Evolutionary conservation across 2,329 filamentous ascomycete genomes (phyloP).

Genomic region (Aureobasidium uvarum): DNA sequence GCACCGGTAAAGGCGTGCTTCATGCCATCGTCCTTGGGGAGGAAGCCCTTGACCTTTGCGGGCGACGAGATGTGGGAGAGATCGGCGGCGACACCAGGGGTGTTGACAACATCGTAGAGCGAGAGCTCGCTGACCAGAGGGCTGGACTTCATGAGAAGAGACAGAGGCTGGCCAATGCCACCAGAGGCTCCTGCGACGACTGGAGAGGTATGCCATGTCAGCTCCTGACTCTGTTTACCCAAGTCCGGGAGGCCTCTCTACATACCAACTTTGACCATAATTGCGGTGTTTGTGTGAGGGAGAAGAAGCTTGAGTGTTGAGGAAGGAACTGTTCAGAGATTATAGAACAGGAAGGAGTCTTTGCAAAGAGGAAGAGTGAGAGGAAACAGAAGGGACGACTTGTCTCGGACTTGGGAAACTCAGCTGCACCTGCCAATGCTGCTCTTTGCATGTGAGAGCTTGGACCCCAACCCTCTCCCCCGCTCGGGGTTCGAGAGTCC

Average conservation of each 20-base stretch:
- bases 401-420: constrained; percentile 11
- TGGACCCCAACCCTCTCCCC: constrained; percentile 1
- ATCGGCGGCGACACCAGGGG: constrained; percentile 91
- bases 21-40: constrained; percentile 79
- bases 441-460: constrained; percentile 20
- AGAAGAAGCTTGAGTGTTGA: constrained; percentile 3
- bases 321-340: background rate
- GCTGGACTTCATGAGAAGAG: constrained; percentile 89
- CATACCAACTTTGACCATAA: constrained; percentile 33
- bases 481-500: background rate
- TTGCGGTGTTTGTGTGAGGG: constrained; percentile 28
- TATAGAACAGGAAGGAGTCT: background rate
- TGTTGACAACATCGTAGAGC: constrained; percentile 99
- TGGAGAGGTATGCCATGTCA: constrained; percentile 8
- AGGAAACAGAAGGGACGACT: background rate
- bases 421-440: background rate
- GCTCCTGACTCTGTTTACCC: background rate
- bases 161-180: constrained; percentile 94
- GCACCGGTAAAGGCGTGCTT: constrained; percentile 87
- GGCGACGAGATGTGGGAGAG: constrained; percentile 94
- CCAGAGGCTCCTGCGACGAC: constrained; percentile 92
- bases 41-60: constrained; percentile 82
- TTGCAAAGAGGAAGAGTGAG: constrained; percentile 6
- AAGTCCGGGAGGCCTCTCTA: background rate
- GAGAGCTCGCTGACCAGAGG: constrained; percentile 87